Evolutionary conservation across 495 filamentous ascomycete species (phyloP).

Genomic region (Tetracladium setigerum): DNA sequence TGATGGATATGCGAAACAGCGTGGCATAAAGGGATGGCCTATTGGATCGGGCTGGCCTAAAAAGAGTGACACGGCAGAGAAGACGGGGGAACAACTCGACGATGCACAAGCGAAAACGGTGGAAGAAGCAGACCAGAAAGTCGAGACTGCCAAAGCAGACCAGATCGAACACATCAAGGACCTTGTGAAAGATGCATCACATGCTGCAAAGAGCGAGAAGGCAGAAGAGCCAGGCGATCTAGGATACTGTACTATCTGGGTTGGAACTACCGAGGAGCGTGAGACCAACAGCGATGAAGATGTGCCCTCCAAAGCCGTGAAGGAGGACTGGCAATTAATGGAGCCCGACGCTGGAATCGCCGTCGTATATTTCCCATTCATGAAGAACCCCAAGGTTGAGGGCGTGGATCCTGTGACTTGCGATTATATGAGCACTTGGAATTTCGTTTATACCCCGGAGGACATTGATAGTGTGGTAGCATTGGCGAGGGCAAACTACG

Average conservation of each 20-base stretch:
- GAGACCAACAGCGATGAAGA: slow-evolving; percentile 49
- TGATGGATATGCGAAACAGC: slow-evolving; percentile 84
- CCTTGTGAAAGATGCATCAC: slow-evolving; percentile 7
- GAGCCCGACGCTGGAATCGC: slow-evolving; percentile 75
- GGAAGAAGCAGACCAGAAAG: slow-evolving; percentile 51
- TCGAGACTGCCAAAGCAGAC: slow-evolving; percentile 52
- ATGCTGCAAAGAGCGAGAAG: slow-evolving; percentile 18
- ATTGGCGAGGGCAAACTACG: slow-evolving; percentile 81
- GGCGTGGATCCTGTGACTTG: slow-evolving; percentile 72
- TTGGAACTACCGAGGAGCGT: slow-evolving; percentile 68
- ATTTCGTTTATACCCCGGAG: slow-evolving; percentile 86
- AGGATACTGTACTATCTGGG: slow-evolving; percentile 91
- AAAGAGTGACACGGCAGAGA: slow-evolving; percentile 37
- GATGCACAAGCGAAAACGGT: slow-evolving; percentile 55
- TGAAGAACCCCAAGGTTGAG: slow-evolving; percentile 70
- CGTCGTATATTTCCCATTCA: slow-evolving; percentile 83
- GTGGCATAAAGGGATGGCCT: slow-evolving; percentile 89
- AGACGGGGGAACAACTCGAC: slow-evolving; percentile 56
- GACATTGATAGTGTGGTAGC: slow-evolving; percentile 75
- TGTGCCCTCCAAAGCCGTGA: slow-evolving; percentile 51
- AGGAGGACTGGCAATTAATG: slow-evolving; percentile 68
- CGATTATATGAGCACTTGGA: slow-evolving; percentile 93
- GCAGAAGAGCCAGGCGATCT: slow-evolving; percentile 48
- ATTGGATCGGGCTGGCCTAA: slow-evolving; percentile 86
- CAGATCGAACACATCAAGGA: slow-evolving; percentile 26